Evolutionary conservation across 2,329 filamentous ascomycete species (phyloP), one percentile per base, ranked within the genome.

Genomic region (Metarhizium guizhouense): DNA sequence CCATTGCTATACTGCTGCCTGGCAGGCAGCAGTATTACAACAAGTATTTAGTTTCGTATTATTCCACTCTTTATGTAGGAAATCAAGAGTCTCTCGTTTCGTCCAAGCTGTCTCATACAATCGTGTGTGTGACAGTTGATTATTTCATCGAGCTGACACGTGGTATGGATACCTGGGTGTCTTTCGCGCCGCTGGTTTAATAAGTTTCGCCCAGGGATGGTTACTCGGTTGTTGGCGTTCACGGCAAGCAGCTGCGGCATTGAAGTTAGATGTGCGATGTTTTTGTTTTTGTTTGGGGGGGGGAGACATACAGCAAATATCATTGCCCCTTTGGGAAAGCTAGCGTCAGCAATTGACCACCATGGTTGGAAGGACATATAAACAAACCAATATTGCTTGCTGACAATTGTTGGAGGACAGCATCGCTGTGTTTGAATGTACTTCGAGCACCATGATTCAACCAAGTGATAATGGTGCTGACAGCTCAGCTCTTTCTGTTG

Each of bases 401-500:
- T 74, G 45, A 74, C 72, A 45, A 75, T 71, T 6, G 65, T 72
- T 6, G 72, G 72, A 32, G 70, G 68, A 58, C 73, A 75, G 59
- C 73, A 66, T 57, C 69, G 69, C 58, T 73, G 71, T 10, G 73
- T 75, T 61, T 71, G 70, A 55, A 74, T 74, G 55, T 75, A 75
- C 59, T 73, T 73, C 54, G 70, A 67, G 54, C 73, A 75, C 73
- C 73, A 75, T 32, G 73, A 74, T 57, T 74, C 73, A 55, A 75
- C 73, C 59, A 74, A 64, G 60, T 79, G 77, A 68, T 76, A 78
- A 64, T 79, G 76, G 54, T 73, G 71, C 59, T 76, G 72, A 59
- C 77, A 79, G 66, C 77, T 76, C 57, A 79, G 71, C 57, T 79
- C 75, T 57, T 77, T 76, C 76, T 79, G 20, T 20, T 20, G 20